Base-by-base conservation (phyloP, 192 early-diverging fungal species). In the Umbelopsis isabellina region DNA sequence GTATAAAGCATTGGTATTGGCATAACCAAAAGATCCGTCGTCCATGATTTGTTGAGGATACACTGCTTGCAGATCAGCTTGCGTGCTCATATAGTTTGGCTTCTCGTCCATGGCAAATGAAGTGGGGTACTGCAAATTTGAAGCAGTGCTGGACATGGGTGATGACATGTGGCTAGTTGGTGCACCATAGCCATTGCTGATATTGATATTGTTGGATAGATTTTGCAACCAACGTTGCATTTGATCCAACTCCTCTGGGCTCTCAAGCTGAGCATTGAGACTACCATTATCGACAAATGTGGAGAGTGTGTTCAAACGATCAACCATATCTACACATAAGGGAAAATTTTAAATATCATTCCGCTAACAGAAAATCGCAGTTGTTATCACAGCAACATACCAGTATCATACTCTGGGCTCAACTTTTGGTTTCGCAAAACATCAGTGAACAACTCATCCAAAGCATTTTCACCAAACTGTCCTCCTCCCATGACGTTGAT, bases 11-110 rank as follows among this genome's bases (percentile, higher is more conserved):
- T 61, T 61, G 55, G 55, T 30, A 16, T 25, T 61, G 15, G 25
- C 13, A 25, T 61, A 61, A 25, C 27, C 25, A 25, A 61, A 61
- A 33, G 55, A 61, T 27, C 55, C 55, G 33, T 61, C 55, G 33
- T 61, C 55, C 55, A 61, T 35, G 27, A 61, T 35, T 37, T 30
- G 55, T n/a, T 61, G 55, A 61, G 55, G 55, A 61, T 61, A 61
- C 0, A 61, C 30, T 6, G 55, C 55, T 61, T 61, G 55, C 27
- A 61, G 27, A n/a, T 61, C 55, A 61, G 27, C 25, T 18, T 61
- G 23, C 2, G 55, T 12, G 12, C 27, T 18, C 9, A 61, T 61
- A 16, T 61, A 61, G 30, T 8, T 35, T 11, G 27, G 25, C 30
- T 61, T 61, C 2, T 61, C 55, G 8, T 61, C 55, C 30, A 61